These are phyloP conservation scores for Phytophthora ramorum DNA, from an alignment of 352 stramenopile genomes.

Conservation along the genomic window DNA sequence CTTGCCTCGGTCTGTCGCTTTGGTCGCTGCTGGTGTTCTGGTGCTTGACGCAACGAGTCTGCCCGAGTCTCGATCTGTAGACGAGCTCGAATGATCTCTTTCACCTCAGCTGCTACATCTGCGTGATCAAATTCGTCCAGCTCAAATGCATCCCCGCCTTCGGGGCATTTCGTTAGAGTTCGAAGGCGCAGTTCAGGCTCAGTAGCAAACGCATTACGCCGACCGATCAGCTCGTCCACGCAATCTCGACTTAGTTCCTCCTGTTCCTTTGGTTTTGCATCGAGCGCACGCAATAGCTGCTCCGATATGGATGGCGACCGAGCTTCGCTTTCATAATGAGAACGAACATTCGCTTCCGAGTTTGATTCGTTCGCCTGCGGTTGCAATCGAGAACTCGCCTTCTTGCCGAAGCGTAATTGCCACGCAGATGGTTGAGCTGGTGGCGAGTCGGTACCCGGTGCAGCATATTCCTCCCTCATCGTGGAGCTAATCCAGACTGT, in stretches of 20 bases:
- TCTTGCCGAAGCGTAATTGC: conserved; percentile 68
- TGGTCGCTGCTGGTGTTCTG: background rate
- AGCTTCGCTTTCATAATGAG: conserved; percentile 1
- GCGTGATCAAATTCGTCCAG: conserved; percentile 2
- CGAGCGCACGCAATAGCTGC: conserved; percentile 47
- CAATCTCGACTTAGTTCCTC: conserved; percentile 50
- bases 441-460: conserved; percentile 28
- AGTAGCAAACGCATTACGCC: conserved; percentile 57
- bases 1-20: conserved; percentile 10
- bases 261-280: conserved; percentile 30
- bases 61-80: conserved; percentile 55
- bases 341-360: background rate
- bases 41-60: conserved; percentile 37
- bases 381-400: conserved; percentile 14
- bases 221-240: conserved; percentile 59
- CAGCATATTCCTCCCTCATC: conserved; percentile 19
- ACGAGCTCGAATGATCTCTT: conserved; percentile 56
- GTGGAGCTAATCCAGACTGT: background rate
- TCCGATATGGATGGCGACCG: conserved; percentile 45
- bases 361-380: background rate
- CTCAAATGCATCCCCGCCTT: background rate
- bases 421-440: conserved; percentile 51
- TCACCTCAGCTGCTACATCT: conserved; percentile 31
- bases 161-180: background rate
- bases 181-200: conserved; percentile 34